phyloP scores from a whole-genome alignment of 352 stramenopile genomes.

The Globisporangium abappressorium region DNA sequence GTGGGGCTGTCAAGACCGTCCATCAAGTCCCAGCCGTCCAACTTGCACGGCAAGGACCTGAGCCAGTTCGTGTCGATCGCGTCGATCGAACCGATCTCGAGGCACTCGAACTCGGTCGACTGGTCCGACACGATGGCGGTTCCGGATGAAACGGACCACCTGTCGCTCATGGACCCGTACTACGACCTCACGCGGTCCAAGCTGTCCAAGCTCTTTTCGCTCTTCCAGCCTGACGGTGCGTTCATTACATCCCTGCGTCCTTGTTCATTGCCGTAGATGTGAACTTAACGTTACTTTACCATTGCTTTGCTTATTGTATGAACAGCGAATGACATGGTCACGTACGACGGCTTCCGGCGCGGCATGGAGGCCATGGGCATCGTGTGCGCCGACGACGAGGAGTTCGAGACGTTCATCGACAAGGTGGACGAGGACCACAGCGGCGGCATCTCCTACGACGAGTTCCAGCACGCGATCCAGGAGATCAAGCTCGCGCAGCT shows the following conservation, averaged over 20 bases:
- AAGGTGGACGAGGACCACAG: conserved; percentile 83
- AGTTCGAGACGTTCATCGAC: conserved; percentile 68
- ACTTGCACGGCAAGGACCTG: conserved; percentile 65
- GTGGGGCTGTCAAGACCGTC: neutral
- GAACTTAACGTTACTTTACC: neutral
- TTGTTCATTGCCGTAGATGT: neutral
- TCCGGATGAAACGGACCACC: conserved; percentile 43
- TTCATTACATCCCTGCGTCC: neutral
- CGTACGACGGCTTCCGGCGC: conserved; percentile 70
- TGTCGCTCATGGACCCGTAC: conserved; percentile 80
- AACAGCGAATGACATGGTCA: conserved; percentile 45
- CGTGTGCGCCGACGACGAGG: conserved; percentile 48
- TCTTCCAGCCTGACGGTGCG: conserved; percentile 60
- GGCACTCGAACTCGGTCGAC: conserved; percentile 52
- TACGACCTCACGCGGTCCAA: conserved; percentile 81
- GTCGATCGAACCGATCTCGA: conserved; percentile 32
- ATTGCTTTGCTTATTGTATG: neutral
- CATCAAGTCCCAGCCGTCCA: conserved; percentile 19
- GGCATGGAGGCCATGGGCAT: conserved; percentile 80
- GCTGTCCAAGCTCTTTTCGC: conserved; percentile 63
- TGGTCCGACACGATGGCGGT: conserved; percentile 58
- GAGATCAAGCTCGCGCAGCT: conserved; percentile 88
- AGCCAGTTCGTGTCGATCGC: conserved; percentile 57
- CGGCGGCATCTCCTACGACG: conserved; percentile 79
- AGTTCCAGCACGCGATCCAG: conserved; percentile 87